Conservation (phyloP, 768 basidiomycete species). For the Hortiboletus campestris region DNA sequence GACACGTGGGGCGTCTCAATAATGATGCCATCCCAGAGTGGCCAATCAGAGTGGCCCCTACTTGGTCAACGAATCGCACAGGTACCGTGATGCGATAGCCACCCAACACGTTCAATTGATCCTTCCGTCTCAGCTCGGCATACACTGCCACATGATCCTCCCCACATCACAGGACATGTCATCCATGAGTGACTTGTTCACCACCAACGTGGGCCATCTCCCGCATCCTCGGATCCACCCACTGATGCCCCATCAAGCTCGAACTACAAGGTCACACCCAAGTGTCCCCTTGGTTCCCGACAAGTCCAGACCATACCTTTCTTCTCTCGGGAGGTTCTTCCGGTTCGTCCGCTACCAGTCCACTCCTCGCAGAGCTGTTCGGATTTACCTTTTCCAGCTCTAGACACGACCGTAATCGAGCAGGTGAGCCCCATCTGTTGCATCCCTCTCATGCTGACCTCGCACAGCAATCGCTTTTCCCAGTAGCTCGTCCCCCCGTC, state of each 20-base stretch:
- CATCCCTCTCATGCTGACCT: slow-evolving; percentile 11
- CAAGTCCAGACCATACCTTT: slow-evolving; percentile 37
- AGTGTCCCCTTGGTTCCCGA: slow-evolving; percentile 40
- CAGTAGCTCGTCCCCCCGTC: slow-evolving; percentile 18
- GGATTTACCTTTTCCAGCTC: slow-evolving; percentile 1
- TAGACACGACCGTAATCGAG: slow-evolving; percentile 10
- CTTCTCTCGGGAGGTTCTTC: slow-evolving; percentile 43
- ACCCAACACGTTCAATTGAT: slow-evolving; percentile 16
- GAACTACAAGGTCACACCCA: slow-evolving; percentile 23
- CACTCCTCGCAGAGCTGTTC: neutral
- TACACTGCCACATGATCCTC: slow-evolving; percentile 59
- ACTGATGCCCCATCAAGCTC: slow-evolving; percentile 17
- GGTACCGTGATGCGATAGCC: slow-evolving; percentile 33
- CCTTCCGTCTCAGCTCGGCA: slow-evolving; percentile 41
- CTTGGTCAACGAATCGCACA: slow-evolving; percentile 45
- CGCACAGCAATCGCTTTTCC: neutral
- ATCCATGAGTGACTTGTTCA: slow-evolving; percentile 47
- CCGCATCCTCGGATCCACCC: neutral
- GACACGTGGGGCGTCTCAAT: slow-evolving; percentile 25
- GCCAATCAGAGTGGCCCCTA: slow-evolving; percentile 39
- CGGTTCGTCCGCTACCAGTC: slow-evolving; percentile 13
- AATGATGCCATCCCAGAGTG: slow-evolving; percentile 29
- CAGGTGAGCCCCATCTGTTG: slow-evolving; percentile 7
- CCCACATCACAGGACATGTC: slow-evolving; percentile 45
- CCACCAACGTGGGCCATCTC: slow-evolving; percentile 38